Evolutionary conservation across 805 yeast species (phyloP).

Genomic region (Yarrowia bubula): DNA sequence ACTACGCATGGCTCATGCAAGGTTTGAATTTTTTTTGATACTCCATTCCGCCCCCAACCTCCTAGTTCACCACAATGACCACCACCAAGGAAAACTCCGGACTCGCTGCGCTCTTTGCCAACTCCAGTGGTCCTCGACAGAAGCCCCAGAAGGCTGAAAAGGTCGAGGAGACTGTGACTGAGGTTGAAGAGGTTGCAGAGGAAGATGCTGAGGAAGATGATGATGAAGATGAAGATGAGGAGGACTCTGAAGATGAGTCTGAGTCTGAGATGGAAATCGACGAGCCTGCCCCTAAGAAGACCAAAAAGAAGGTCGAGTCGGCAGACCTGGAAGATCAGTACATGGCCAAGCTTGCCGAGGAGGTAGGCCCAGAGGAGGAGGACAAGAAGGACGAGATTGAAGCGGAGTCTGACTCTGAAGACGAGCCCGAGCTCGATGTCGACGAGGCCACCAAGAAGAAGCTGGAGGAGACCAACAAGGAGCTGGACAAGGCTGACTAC

Average conservation of each 20-base stretch:
- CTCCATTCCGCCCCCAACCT: no score
- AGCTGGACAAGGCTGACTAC: slow-evolving; percentile 75
- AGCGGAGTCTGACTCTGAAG: slow-evolving; percentile 33
- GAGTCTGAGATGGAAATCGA: slow-evolving; percentile 14
- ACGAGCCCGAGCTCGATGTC: slow-evolving; percentile 33
- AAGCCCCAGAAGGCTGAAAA: slow-evolving; percentile 1
- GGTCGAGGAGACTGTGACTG: neutral
- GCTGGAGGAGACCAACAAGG: slow-evolving; percentile 60
- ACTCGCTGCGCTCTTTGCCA: slow-evolving; percentile 19
- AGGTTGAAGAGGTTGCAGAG: neutral
- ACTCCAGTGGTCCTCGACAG: slow-evolving; percentile 16
- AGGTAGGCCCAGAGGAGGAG: slow-evolving; percentile 36
- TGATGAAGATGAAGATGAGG: neutral
- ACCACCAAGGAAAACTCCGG: slow-evolving; percentile 10
- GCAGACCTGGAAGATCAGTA: slow-evolving; percentile 58
- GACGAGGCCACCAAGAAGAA: slow-evolving; percentile 36
- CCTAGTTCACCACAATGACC: slow-evolving; percentile 2
- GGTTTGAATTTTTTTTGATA: slow-evolving; percentile 15
- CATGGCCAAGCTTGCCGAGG: slow-evolving; percentile 49
- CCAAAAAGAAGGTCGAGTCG: slow-evolving; percentile 42
- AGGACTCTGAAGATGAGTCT: slow-evolving; percentile 15
- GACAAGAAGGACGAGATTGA: slow-evolving; percentile 35
- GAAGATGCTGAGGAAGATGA: neutral
- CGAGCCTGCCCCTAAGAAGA: slow-evolving; percentile 33
- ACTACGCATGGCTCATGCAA: neutral